phyloP scores from a whole-genome alignment of 164 flowering plant species.

The Echeveria elegans region DNA sequence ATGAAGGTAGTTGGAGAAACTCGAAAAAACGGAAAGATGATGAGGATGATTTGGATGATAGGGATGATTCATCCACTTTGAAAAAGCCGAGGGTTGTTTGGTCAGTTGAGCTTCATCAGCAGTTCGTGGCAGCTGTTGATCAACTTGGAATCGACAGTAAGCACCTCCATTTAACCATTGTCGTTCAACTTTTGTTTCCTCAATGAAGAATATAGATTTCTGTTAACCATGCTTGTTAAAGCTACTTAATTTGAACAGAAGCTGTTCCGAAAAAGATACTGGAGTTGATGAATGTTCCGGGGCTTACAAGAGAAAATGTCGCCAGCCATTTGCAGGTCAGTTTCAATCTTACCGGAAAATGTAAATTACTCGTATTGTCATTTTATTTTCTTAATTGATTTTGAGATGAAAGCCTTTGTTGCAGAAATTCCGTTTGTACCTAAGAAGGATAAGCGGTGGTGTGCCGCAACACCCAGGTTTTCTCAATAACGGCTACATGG shows the following conservation, averaged over 20 bases:
- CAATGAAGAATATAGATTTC: no score
- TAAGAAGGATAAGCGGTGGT: conserved; percentile 70
- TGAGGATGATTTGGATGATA: conserved; percentile 64
- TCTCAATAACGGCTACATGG: conserved; percentile 37
- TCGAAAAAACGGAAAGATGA: conserved; percentile 72
- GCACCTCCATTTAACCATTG: conserved; percentile 15
- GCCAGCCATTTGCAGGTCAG: conserved; percentile 98
- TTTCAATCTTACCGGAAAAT: neutral
- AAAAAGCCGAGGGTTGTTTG: conserved; percentile 94
- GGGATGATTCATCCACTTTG: conserved; percentile 54
- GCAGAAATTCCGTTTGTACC: conserved; percentile 88
- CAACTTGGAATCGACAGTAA: conserved; percentile 87
- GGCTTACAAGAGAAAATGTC: conserved; percentile 93
- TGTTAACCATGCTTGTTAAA: neutral
- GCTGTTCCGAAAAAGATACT: conserved; percentile 97
- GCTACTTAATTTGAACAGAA: conserved; percentile 31
- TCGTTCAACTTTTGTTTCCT: neutral
- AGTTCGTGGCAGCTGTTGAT: conserved; percentile 77
- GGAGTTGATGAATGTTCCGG: conserved; percentile 93
- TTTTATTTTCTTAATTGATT: neutral
- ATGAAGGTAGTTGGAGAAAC: conserved; percentile 62
- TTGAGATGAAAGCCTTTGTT: conserved; percentile 9
- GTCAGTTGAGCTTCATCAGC: conserved; percentile 92
- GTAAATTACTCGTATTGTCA: neutral
- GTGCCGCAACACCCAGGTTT: conserved; percentile 33